Evolutionary conservation across 495 filamentous ascomycete genomes (phyloP), one percentile per base, ranked within the genome.

Genomic region (Aspergillus incahuasiensis): DNA sequence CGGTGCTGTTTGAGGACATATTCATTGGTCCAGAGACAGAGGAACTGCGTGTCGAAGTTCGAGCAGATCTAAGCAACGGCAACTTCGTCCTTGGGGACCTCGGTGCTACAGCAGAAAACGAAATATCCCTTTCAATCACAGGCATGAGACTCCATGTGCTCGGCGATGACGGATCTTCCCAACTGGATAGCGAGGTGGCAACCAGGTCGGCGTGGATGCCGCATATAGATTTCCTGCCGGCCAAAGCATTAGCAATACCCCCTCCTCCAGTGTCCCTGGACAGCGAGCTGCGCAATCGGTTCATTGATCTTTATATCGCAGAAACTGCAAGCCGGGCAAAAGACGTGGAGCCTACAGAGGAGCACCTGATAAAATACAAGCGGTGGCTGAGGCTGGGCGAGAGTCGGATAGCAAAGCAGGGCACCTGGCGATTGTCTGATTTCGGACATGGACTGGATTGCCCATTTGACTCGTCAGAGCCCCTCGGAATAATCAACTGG

Each of bases 161-260:
- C 0, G 44, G 22, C 1, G 47, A 49, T 4, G 47, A 49, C 2
- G 18, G 47, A 16, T 38, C n/a, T 0, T 28, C 15, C 13, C 4
- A 9, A 15, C 47, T 20, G 3, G 32, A 34, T 4, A 49, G 18
- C 15, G 47, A 34, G 32, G 16, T 49, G 4, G 28, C 47, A 5
- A 15, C 47, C 28, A 34, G 44, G 7, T 13, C 46, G 15, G 49
- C 70, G 60, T 71, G 62, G 64, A 66, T 50, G 62, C 65, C 59
- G 34, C 48, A 65, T 40, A 28, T 51, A 9, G 45, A 53, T 18
- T 55, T 62, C 18, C 6, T 32, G 5, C 44, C 55, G 1, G 1
- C 3, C 6, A 16, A 15, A 19, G 9, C 24, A 0, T 1, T 57
- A 13, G 13, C n/a, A 9, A 30, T 13, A 7, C 19, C 35, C 0